These are phyloP conservation scores for Gyromitra esculenta DNA, from an alignment of 2,329 filamentous ascomycete genomes.

Conservation along the genomic window DNA sequence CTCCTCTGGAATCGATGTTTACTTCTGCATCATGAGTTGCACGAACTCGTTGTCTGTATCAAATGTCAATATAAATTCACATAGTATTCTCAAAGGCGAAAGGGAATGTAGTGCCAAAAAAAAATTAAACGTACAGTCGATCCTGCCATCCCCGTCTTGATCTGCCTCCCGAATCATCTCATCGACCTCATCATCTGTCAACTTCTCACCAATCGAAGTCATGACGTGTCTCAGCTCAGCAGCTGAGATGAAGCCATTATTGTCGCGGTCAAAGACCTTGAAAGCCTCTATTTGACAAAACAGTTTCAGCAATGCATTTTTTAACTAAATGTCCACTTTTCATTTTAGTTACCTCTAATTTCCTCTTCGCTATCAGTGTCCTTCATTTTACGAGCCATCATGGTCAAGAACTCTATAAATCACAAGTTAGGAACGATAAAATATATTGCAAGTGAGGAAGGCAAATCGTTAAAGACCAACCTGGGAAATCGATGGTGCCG, in stretches of 20 bases:
- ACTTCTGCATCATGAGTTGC: constrained; percentile 96
- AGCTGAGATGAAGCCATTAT: constrained; percentile 90
- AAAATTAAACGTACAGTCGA: constrained; percentile 74
- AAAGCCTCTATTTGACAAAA: constrained; percentile 53
- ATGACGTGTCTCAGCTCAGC: constrained; percentile 89
- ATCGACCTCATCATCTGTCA: constrained; percentile 88
- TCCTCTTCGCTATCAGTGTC: constrained; percentile 91
- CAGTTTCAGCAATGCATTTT: background rate
- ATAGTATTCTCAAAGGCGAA: background rate
- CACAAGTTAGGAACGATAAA: constrained; percentile 55
- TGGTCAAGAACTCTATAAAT: constrained; percentile 80
- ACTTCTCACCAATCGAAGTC: constrained; percentile 91
- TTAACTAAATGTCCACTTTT: background rate
- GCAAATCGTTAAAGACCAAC: constrained; percentile 64
- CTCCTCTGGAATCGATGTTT: constrained; percentile 60
- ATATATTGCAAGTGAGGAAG: background rate
- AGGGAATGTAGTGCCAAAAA: background rate
- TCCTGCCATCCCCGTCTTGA: constrained; percentile 87
- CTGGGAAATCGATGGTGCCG: constrained; percentile 89
- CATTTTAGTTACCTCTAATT: constrained; percentile 68
- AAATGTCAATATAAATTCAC: constrained; percentile 30
- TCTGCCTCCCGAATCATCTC: constrained; percentile 94
- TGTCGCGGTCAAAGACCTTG: constrained; percentile 83
- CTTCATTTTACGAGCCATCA: constrained; percentile 97
- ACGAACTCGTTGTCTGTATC: constrained; percentile 85